Evolutionary conservation across 768 basidiomycete genomes (phyloP).

Genomic region (Imleria badia): DNA sequence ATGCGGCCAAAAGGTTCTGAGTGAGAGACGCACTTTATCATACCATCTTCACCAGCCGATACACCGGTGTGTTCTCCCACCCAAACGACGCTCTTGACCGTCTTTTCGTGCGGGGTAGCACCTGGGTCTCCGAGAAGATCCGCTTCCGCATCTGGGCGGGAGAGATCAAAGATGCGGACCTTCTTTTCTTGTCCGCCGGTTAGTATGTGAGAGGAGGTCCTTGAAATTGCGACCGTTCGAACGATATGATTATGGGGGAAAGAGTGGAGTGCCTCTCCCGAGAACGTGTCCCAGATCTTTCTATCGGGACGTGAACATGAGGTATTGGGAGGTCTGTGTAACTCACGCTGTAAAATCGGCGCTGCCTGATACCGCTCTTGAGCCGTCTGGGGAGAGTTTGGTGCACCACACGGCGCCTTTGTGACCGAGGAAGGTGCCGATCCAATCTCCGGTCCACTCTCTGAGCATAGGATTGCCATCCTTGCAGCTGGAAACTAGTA

Average conservation of each 20-base stretch:
- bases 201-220: conserved; percentile 64
- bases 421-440: conserved; percentile 87
- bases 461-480: conserved; percentile 98
- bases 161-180: conserved; percentile 91
- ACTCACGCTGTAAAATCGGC: conserved; percentile 97
- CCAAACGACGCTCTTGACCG: conserved; percentile 92
- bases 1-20: not conserved
- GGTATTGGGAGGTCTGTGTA: not conserved
- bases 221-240: conserved; percentile 87
- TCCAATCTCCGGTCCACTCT: conserved; percentile 99
- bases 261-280: conserved; percentile 86
- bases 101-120: conserved; percentile 76
- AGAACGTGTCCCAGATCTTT: conserved; percentile 95
- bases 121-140: conserved; percentile 69
- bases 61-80: conserved; percentile 85
- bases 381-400: conserved; percentile 83
- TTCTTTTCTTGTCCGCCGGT: conserved; percentile 98
- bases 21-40: conserved; percentile 65
- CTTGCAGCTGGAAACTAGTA: conserved; percentile 96
- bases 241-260: conserved; percentile 99
- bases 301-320: conserved; percentile 41
- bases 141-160: conserved; percentile 83
- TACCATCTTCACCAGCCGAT: conserved; percentile 88
- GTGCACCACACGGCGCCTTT: conserved; percentile 98
- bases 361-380: conserved; percentile 87